Percentiles rank a stretch among this genome's conserved stretches.
phyloP scores from a whole-genome alignment of 1,139 yeast species.

The Pneumocystis murina region DNA sequence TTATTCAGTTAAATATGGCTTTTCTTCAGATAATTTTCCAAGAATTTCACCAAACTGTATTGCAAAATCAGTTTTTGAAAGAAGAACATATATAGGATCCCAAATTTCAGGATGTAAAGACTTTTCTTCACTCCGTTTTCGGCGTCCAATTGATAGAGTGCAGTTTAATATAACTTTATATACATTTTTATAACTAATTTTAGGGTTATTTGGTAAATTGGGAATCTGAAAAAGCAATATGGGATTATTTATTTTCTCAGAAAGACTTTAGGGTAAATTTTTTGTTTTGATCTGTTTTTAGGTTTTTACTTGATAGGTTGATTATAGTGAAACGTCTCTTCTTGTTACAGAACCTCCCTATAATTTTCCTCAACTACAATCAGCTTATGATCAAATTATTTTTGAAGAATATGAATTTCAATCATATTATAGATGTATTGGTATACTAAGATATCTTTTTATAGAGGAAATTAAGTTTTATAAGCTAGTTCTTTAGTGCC shows the following conservation, averaged over 20 bases:
- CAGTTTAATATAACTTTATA: neutral
- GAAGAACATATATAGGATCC: slow-evolving; percentile 59
- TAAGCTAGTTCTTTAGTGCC: slow-evolving; percentile 41
- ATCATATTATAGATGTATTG: slow-evolving; percentile 40
- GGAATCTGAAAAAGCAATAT: slow-evolving; percentile 82
- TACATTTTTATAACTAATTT: neutral
- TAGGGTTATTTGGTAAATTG: slow-evolving; percentile 73
- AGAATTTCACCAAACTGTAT: slow-evolving; percentile 45
- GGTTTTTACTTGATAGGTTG: neutral
- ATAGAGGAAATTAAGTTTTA: slow-evolving; percentile 10
- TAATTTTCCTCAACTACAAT: slow-evolving; percentile 67
- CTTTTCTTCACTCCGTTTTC: slow-evolving; percentile 57
- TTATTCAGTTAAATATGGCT: slow-evolving; percentile 66
- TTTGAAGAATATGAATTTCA: slow-evolving; percentile 86
- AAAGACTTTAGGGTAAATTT: slow-evolving; percentile 2
- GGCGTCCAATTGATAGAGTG: slow-evolving; percentile 66
- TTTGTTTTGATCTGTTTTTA: neutral
- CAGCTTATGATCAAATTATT: slow-evolving; percentile 77
- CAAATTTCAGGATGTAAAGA: slow-evolving; percentile 50
- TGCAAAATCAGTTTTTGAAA: slow-evolving; percentile 54
- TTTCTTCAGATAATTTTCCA: slow-evolving; percentile 24
- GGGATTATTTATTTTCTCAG: slow-evolving; percentile 57
- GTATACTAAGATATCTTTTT: neutral
- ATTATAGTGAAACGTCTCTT: slow-evolving; percentile 30
- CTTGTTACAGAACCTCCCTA: slow-evolving; percentile 66